Conservation (phyloP, 257 asterid species). For the Osmanthus fragrans region DNA sequence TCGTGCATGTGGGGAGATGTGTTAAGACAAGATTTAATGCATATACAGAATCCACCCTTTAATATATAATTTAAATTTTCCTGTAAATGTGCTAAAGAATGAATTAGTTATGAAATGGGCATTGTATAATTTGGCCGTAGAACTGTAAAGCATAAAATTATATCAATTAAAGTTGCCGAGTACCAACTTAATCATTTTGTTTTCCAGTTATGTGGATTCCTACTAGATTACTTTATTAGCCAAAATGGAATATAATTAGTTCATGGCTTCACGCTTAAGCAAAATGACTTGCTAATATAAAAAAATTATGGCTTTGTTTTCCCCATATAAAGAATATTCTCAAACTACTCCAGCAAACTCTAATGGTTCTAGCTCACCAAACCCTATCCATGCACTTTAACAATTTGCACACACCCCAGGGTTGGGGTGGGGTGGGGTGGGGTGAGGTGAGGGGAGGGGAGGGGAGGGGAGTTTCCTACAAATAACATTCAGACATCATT, state of each 20-base stretch:
- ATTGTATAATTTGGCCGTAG: too few relatives aligned
- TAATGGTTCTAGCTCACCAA: conserved; percentile 44
- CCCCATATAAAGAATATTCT: conserved; percentile 9
- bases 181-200: background rate
- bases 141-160: too few relatives aligned
- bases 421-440: too few relatives aligned
- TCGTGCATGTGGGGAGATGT: background rate
- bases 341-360: conserved; percentile 35
- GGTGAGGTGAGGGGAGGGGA: background rate
- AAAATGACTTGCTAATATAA: conserved; percentile 15
- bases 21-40: background rate
- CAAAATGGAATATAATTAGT: conserved; percentile 11
- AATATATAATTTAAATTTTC: too few relatives aligned
- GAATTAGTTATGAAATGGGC: background rate
- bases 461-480: conserved; percentile 18
- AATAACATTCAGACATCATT: conserved; percentile 24
- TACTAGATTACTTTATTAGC: background rate
- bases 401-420: background rate
- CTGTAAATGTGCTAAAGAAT: background rate
- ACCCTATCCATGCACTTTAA: background rate
- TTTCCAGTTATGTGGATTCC: background rate
- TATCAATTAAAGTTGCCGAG: background rate
- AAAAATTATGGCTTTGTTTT: background rate
- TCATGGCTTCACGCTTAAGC: conserved; percentile 21
- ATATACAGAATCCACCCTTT: too few relatives aligned